phyloP scores from a whole-genome alignment of 2,329 filamentous ascomycete species.

The Ceratocystis lukuohia region DNA sequence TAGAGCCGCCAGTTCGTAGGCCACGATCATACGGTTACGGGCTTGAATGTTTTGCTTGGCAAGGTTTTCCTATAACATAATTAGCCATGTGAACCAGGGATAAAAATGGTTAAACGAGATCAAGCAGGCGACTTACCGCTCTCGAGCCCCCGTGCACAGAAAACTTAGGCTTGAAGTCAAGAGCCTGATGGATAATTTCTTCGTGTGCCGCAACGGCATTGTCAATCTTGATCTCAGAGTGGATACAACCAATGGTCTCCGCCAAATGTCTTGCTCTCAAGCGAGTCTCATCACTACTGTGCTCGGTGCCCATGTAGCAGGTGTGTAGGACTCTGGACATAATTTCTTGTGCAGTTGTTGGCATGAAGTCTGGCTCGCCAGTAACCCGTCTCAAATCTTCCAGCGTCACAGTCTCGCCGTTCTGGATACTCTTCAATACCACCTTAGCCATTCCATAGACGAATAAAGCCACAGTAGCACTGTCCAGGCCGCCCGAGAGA shows the following conservation, averaged over 20 bases:
- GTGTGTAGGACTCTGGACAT: constrained; percentile 29
- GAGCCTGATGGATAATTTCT: constrained; percentile 23
- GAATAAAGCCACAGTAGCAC: constrained; percentile 23
- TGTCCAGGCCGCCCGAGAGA: constrained; percentile 29
- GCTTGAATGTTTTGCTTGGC: constrained; percentile 58
- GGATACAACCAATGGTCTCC: constrained; percentile 53
- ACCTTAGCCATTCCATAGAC: constrained; percentile 41
- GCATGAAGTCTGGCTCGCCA: constrained; percentile 31
- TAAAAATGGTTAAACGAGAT: too few species aligned
- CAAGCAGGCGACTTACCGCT: constrained; percentile 22
- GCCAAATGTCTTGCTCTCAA: constrained; percentile 47
- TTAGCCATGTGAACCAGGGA: too few species aligned
- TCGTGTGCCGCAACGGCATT: constrained; percentile 44
- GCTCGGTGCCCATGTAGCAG: constrained; percentile 48
- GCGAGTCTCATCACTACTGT: constrained; percentile 45
- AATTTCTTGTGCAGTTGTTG: constrained; percentile 44
- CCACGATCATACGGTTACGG: constrained; percentile 48
- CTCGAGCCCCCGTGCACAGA: constrained; percentile 44
- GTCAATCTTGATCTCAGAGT: constrained; percentile 63
- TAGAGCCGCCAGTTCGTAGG: constrained; percentile 50
- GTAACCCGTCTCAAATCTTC: constrained; percentile 23
- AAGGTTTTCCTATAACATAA: constrained; percentile 36
- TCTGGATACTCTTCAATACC: constrained; percentile 39
- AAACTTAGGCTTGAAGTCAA: constrained; percentile 28
- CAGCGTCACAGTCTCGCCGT: constrained; percentile 23